Base-by-base conservation (phyloP, 805 yeast genomes). In the Barnettozyma salicaria region DNA sequence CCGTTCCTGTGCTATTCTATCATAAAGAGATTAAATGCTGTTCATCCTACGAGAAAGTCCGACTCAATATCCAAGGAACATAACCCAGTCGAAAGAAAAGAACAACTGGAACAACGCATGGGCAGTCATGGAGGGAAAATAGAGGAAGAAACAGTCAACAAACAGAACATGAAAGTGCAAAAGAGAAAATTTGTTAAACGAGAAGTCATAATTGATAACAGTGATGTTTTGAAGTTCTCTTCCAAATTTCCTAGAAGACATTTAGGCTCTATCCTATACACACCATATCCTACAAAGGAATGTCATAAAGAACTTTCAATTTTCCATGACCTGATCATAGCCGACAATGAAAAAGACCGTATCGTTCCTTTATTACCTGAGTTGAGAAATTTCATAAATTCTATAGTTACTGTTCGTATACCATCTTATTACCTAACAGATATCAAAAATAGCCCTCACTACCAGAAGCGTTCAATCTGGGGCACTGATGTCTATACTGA, bases 401-500 rank as follows among this genome's bases (percentile, higher is more conserved):
- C 62, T 38, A 52, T 58, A 7, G 35, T 59, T 11, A 55, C 60
- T 1, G 52, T 59, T 3, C 44, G 58, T 12, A 47, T 58, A 13
- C 52, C 60, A 13, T 51, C 52, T 4, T 44, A 44, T 30, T 48
- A 51, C 4, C 42, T 59, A 9, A 41, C 47, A 11, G 53, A 55
- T 23, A 32, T 53, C 9, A 39, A 28, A 13, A 55, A 55, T 41
- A 55, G 52, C 36, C 34, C 40, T 21, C 42, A 50, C 30, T 53
- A 44, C 26, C 37, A 31, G 12, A 42, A 49, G 13, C 43, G 59
- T 17, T 70, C 72, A 31, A 45, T 88, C 2, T 90, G 97, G 97
- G 98, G 98, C 2, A 74, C 89, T 2, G 95, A 89, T 30, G 67
- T 92, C 1, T 92, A 90, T 59, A 85, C 97, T 1, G 97, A 92